A percentile compares a stretch with the other conserved stretches of the same genome.
Conservation (phyloP, 192 early-diverging fungal species). For the Allomyces arbusculus region DNA sequence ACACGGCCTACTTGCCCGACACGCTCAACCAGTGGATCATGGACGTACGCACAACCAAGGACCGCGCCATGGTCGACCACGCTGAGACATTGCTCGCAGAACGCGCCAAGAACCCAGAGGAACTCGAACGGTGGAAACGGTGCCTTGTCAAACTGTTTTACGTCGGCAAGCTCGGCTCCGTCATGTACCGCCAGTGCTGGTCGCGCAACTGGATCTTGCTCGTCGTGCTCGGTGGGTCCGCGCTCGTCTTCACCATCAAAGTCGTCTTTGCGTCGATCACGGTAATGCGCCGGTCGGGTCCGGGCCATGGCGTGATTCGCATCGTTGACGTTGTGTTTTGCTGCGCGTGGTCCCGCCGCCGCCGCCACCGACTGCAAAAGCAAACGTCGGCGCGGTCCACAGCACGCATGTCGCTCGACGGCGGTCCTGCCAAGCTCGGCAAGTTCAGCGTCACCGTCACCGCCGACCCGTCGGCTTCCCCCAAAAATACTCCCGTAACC, state of each 20-base stretch:
- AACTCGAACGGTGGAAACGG: not conserved
- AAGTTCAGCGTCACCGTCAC: too few species aligned
- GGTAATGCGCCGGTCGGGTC: not conserved
- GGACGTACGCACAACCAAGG: not conserved
- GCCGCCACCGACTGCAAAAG: too few species aligned
- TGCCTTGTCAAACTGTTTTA: not conserved
- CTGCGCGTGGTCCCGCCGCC: too few species aligned
- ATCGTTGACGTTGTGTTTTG: too few species aligned
- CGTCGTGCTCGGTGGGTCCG: not conserved
- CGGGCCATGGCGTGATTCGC: not conserved
- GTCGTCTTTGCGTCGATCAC: not conserved
- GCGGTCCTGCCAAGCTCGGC: too few species aligned
- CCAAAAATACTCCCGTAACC: too few species aligned
- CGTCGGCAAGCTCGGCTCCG: not conserved
- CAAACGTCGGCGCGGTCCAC: too few species aligned
- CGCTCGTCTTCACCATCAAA: not conserved
- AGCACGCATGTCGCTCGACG: too few species aligned
- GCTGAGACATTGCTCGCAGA: not conserved
- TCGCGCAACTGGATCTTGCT: not conserved
- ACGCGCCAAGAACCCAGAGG: too few species aligned
- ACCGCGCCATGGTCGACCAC: not conserved
- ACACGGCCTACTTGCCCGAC: not conserved
- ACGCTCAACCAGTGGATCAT: not conserved
- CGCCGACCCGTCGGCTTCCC: too few species aligned
- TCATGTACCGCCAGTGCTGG: not conserved